Evolutionary conservation across 163 green algal genomes (phyloP), one percentile per base, ranked within the genome.

Genomic region (Scenedesmus sp.): DNA sequence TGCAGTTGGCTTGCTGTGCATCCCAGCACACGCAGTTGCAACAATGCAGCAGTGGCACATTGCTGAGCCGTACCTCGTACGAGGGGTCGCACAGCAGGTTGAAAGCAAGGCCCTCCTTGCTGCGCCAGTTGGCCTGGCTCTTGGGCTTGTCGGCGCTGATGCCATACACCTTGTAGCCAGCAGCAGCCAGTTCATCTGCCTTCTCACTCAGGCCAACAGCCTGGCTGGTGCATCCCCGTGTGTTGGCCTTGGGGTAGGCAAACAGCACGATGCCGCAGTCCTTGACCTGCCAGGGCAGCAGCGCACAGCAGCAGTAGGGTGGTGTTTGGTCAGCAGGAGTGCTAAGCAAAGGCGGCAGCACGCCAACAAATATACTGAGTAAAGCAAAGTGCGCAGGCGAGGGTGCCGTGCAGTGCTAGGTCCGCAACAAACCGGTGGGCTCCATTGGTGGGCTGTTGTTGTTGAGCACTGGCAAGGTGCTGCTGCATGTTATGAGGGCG

Each of bases 241-340:
- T 96, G 92, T 96, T 96, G 42, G 94, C 95, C 61, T 94, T 94
- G 18, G 95, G 95, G 42, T 97, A 97, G 59, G 92, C 86, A 83
- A 97, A 97, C 43, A 97, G 88, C 6, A 97, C 89, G 4, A 95
- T 56, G n/a, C 95, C 95, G 2, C 72, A 89, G 33, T 95, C 89
- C 68, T 94, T 92, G 1, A 94, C 84, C 87, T 87, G 59, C 16
- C 5, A 76, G 96, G 44, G 26, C 59, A 53, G 42, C 56, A 91
- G 35, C 56, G 76, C 40, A 76, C 26, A 81, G 7, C 9, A 51
- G 20, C 37, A 82, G 35, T 35, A 82, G 10, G 12, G 10, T 24
- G 73, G 73, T 44, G 37, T 30, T 82, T 44, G 18, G 73, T 24
- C 18, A 82, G 37, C 73, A 82, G 73, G 5, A 82, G 35, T 4